These are phyloP conservation scores for Alternaria longipes DNA, from an alignment of 2,329 filamentous ascomycete genomes.

Conservation along the genomic window DNA sequence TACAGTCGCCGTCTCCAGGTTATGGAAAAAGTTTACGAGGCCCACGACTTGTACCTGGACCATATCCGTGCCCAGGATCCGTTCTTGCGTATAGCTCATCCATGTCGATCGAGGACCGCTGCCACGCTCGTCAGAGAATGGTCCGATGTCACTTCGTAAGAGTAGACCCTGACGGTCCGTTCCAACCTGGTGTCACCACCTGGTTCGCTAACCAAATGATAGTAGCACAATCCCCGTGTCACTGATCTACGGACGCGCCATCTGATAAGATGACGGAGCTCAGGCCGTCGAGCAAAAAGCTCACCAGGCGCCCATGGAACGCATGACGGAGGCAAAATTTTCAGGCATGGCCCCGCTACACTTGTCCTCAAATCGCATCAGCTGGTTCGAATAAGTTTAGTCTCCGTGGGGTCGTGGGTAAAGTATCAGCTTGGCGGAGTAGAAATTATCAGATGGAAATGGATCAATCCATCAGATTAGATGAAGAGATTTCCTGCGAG, in stretches of 20 bases:
- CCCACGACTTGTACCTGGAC: constrained; percentile 32
- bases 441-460: constrained; percentile 41
- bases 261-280: constrained; percentile 43
- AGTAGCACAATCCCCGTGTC: constrained; percentile 11
- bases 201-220: constrained; percentile 24
- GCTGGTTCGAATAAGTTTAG: constrained; percentile 12
- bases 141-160: constrained; percentile 36
- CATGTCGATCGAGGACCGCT: constrained; percentile 30
- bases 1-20: constrained; percentile 8
- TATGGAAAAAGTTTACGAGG: constrained; percentile 28
- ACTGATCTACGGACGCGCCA: constrained; percentile 33
- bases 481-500: constrained; percentile 21
- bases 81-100: constrained; percentile 25
- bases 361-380: constrained; percentile 26
- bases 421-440: constrained; percentile 24
- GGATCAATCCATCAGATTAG: constrained; percentile 25
- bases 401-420: constrained; percentile 31
- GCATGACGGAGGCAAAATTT: constrained; percentile 43
- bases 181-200: constrained; percentile 29
- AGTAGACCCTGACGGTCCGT: constrained; percentile 30
- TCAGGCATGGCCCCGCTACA: constrained; percentile 37
- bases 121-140: constrained; percentile 40
- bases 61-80: constrained; percentile 27
- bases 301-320: constrained; percentile 32
- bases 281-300: constrained; percentile 20